Percentiles rank a stretch among this genome's conserved stretches.
Conservation (phyloP, 2,329 filamentous ascomycete species). For the Purpureocillium takamizusanense region DNA sequence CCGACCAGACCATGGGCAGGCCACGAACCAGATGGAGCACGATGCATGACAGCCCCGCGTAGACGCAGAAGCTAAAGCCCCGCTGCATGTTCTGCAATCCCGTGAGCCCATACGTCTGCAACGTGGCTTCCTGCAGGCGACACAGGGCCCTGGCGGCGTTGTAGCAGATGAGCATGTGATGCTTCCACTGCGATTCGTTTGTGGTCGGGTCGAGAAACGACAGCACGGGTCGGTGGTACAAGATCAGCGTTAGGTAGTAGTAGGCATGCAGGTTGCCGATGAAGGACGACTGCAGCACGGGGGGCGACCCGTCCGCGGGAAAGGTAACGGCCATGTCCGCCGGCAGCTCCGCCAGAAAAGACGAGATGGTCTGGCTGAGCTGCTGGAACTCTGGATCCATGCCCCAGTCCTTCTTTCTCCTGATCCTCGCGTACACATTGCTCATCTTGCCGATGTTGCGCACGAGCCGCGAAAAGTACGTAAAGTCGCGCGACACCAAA, state of each 20-base stretch:
- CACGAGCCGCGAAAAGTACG: slow-evolving; percentile 69
- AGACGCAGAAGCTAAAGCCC: slow-evolving; percentile 93
- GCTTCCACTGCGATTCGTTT: slow-evolving; percentile 70
- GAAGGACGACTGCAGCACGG: slow-evolving; percentile 80
- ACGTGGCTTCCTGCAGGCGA: slow-evolving; percentile 73
- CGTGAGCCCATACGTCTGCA: slow-evolving; percentile 66
- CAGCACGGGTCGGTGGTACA: slow-evolving; percentile 81
- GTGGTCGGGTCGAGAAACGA: slow-evolving; percentile 65
- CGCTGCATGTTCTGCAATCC: slow-evolving; percentile 88
- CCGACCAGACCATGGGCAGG: neutral
- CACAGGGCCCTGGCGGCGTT: slow-evolving; percentile 78
- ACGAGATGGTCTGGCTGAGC: slow-evolving; percentile 66
- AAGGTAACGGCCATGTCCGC: slow-evolving; percentile 70
- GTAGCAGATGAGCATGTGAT: slow-evolving; percentile 81
- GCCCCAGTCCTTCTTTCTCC: slow-evolving; percentile 76
- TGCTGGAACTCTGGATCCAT: slow-evolving; percentile 74
- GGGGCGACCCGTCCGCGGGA: slow-evolving; percentile 67
- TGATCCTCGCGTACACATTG: slow-evolving; percentile 62
- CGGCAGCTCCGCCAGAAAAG: slow-evolving; percentile 71
- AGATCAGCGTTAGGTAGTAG: slow-evolving; percentile 75
- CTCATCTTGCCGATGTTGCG: slow-evolving; percentile 73
- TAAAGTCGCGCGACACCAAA: slow-evolving; percentile 73
- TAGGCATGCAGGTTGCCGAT: slow-evolving; percentile 85
- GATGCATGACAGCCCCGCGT: slow-evolving; percentile 80
- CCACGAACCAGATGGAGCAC: slow-evolving; percentile 83